Conservation (phyloP, 2,329 filamentous ascomycete species). For the Daldinia sp. region DNA sequence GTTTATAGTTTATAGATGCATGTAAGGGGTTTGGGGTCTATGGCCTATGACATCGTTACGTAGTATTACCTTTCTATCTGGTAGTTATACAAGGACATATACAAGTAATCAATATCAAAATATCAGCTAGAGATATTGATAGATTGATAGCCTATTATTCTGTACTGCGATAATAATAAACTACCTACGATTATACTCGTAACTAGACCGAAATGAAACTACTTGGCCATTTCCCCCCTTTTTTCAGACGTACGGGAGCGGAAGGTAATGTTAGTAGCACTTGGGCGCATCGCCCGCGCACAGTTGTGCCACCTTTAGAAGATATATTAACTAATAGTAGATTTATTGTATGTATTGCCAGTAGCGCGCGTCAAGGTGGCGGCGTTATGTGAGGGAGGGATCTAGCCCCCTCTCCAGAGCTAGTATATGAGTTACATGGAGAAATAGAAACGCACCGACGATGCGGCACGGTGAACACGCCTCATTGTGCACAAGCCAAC, state of each 20-base stretch:
- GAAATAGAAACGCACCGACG: not conserved
- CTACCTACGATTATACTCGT: not conserved
- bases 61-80: too few relatives aligned
- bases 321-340: not conserved
- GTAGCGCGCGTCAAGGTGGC: not conserved
- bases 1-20: conserved; percentile 17
- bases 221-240: not conserved
- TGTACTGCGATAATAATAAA: not conserved
- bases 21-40: not conserved
- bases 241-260: not conserved
- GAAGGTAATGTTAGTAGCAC: not conserved
- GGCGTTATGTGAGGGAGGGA: conserved; percentile 8
- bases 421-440: conserved; percentile 6
- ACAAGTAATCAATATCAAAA: not conserved
- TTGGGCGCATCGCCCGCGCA: not conserved
- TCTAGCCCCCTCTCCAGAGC: too few relatives aligned
- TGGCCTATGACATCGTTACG: not conserved
- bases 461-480: conserved; percentile 1
- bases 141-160: not conserved
- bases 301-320: not conserved
- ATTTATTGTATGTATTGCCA: not conserved
- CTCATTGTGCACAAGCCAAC: conserved; percentile 12
- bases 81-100: too few relatives aligned
- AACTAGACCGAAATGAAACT: not conserved
- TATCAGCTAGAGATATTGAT: not conserved